Conservation (phyloP, 306 rosid species). For the Lithocarpus polystachyus region DNA sequence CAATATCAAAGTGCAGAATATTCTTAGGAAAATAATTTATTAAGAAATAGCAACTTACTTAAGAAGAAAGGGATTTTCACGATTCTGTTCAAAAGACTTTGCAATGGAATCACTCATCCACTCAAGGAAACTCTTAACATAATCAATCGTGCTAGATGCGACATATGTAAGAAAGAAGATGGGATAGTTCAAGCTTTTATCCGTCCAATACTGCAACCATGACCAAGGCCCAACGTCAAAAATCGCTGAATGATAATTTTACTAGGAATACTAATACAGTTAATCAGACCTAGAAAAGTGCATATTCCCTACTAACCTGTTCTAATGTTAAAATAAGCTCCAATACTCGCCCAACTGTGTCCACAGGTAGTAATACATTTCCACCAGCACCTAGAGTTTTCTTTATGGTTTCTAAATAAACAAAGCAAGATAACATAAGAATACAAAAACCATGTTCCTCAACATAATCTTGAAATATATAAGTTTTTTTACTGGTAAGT, state of each 20-base stretch:
- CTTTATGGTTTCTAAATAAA: conserved; percentile 64
- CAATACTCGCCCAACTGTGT: conserved; percentile 85
- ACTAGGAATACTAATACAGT: neutral
- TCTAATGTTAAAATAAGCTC: conserved; percentile 85
- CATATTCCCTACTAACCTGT: conserved; percentile 53
- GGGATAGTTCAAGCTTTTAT: conserved; percentile 73
- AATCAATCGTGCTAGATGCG: conserved; percentile 88
- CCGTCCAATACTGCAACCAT: conserved; percentile 85
- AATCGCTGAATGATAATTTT: neutral
- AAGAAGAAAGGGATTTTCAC: conserved; percentile 84
- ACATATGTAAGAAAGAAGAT: conserved; percentile 80
- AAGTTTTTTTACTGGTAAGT: too few species aligned
- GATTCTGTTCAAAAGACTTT: conserved; percentile 89
- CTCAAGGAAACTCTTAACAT: conserved; percentile 87
- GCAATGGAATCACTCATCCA: conserved; percentile 99
- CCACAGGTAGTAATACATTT: conserved; percentile 84
- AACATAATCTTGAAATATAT: neutral
- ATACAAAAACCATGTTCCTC: conserved; percentile 5
- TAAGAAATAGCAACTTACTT: conserved; percentile 56
- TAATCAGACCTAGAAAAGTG: neutral
- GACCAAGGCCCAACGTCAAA: conserved; percentile 30
- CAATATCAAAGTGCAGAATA: neutral
- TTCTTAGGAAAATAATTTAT: conserved; percentile 1
- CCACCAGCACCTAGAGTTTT: conserved; percentile 85
- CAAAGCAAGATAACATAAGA: conserved; percentile 17